phyloP scores from a whole-genome alignment of 805 yeast genomes.

The Millerago galiae region DNA sequence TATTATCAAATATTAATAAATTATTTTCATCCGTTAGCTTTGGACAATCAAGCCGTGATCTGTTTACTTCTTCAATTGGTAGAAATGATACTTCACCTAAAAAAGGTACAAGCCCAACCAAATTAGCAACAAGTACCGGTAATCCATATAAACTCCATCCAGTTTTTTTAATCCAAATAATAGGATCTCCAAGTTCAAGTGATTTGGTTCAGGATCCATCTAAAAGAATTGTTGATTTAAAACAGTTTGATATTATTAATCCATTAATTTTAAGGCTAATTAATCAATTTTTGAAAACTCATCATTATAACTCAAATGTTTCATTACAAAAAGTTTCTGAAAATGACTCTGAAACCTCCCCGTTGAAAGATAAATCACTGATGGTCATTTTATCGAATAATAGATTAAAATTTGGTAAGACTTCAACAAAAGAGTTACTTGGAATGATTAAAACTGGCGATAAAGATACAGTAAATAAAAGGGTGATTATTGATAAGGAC shows the following conservation, averaged over 20 bases:
- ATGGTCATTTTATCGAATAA: constrained; percentile 1
- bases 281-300: constrained; percentile 22
- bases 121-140: constrained; percentile 23
- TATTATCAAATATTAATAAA: constrained; percentile 21
- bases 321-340: too few species aligned
- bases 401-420: constrained; percentile 2
- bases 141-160: constrained; percentile 33
- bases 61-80: constrained; percentile 13
- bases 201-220: constrained; percentile 38
- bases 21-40: constrained; percentile 21
- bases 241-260: constrained; percentile 22
- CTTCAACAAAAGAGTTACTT: not conserved
- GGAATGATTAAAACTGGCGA: constrained; percentile 4
- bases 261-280: constrained; percentile 29
- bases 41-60: constrained; percentile 11
- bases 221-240: constrained; percentile 26
- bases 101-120: constrained; percentile 18
- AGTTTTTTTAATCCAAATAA: constrained; percentile 29
- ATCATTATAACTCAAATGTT: constrained; percentile 13
- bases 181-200: constrained; percentile 22
- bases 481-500: too few species aligned
- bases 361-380: not conserved
- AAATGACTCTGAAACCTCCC: not conserved
- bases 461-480: not conserved
- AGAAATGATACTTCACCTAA: constrained; percentile 16